Evolutionary conservation across 352 stramenopile species (phyloP).

Genomic region (Pythium dissimile): DNA sequence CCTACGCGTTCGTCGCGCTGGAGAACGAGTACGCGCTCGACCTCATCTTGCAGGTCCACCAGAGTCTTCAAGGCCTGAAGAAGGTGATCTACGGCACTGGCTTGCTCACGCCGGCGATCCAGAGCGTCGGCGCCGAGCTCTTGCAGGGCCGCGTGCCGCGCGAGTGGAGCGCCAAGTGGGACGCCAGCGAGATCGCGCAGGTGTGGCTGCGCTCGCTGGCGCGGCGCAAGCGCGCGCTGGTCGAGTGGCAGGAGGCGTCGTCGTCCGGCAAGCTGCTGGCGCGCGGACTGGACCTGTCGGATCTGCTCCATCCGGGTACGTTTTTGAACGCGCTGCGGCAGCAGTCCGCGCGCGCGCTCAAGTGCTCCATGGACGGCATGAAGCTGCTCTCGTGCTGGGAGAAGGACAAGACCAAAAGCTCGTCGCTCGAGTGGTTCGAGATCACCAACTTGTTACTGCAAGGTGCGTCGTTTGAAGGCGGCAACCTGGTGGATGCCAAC

Average conservation of each 20-base stretch:
- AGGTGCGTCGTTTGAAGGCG: slow-evolving; percentile 83
- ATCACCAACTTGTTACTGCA: slow-evolving; percentile 82
- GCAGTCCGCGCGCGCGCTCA: slow-evolving; percentile 79
- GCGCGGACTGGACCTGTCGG: slow-evolving; percentile 80
- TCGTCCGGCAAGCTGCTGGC: slow-evolving; percentile 61
- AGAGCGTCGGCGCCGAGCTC: slow-evolving; percentile 71
- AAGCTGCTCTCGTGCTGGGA: slow-evolving; percentile 89
- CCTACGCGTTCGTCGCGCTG: slow-evolving; percentile 89
- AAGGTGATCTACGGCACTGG: slow-evolving; percentile 91
- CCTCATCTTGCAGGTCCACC: slow-evolving; percentile 68
- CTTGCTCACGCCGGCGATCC: slow-evolving; percentile 87
- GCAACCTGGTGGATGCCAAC: slow-evolving; percentile 68
- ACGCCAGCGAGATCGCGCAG: slow-evolving; percentile 65
- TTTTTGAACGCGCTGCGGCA: slow-evolving; percentile 94
- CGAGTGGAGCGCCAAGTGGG: slow-evolving; percentile 83
- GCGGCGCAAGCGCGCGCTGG: slow-evolving; percentile 74
- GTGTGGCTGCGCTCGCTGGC: slow-evolving; percentile 84
- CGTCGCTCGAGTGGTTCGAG: slow-evolving; percentile 74
- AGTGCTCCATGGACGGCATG: slow-evolving; percentile 90
- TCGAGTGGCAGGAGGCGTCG: slow-evolving; percentile 77
- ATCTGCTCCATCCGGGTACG: slow-evolving; percentile 91
- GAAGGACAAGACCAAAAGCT: slow-evolving; percentile 46
- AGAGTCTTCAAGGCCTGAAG: slow-evolving; percentile 68
- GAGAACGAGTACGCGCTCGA: slow-evolving; percentile 86
- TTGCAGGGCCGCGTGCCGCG: slow-evolving; percentile 66